phyloP scores from a whole-genome alignment of 2,329 filamentous ascomycete genomes.

The Scorias spongiosa region DNA sequence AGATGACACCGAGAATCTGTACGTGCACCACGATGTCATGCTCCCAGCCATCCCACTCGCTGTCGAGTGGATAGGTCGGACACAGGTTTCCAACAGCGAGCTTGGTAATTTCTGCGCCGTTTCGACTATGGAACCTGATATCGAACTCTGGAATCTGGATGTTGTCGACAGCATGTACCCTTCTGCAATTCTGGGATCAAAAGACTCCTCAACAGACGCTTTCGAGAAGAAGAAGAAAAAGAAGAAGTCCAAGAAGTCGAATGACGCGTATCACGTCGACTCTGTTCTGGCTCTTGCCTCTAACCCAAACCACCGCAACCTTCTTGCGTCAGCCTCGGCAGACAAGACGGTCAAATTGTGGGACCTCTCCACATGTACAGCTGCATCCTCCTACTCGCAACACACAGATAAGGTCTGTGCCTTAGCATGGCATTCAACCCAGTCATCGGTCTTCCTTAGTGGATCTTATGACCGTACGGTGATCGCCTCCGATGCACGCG shows the following conservation, averaged over 20 bases:
- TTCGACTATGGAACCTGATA: conserved; percentile 95
- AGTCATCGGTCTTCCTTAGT: conserved; percentile 77
- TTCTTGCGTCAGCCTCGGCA: conserved; percentile 86
- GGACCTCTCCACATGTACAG: conserved; percentile 84
- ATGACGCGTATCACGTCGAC: conserved; percentile 87
- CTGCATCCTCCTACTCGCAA: conserved; percentile 87
- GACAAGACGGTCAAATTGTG: conserved; percentile 97
- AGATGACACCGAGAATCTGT: conserved; percentile 86
- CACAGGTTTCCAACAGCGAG: conserved; percentile 68
- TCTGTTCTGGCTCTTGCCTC: conserved; percentile 80
- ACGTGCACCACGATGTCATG: conserved; percentile 99
- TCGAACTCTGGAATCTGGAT: conserved; percentile 96
- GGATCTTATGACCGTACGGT: conserved; percentile 92
- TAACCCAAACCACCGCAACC: conserved; percentile 84
- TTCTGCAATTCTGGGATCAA: conserved; percentile 79
- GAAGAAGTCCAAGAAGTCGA: conserved; percentile 77
- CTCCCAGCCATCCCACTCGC: conserved; percentile 89
- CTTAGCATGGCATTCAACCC: conserved; percentile 76
- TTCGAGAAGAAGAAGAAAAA: conserved; percentile 64
- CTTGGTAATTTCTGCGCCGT: conserved; percentile 86
- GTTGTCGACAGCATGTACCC: conserved; percentile 96
- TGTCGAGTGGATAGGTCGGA: conserved; percentile 76
- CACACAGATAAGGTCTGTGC: conserved; percentile 98
- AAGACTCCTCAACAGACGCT: conserved; percentile 7
- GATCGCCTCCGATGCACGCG: conserved; percentile 91